Conservation (phyloP, 257 asterid species). For the Solanum habrochaites region DNA sequence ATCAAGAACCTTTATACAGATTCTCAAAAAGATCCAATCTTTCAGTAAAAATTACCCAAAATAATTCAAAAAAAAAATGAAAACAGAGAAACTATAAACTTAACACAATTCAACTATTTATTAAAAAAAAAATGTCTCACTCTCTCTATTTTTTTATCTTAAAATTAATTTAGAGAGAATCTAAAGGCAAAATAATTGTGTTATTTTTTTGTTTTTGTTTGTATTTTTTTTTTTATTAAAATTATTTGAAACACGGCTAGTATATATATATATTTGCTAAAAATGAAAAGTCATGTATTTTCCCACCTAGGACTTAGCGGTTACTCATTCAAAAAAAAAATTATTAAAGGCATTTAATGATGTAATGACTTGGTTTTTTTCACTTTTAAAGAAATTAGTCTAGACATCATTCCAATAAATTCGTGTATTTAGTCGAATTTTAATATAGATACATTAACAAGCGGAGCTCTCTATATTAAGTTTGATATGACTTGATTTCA, state of each 20-base stretch:
- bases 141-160: not conserved
- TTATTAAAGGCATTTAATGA: not conserved
- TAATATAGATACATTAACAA: accelerated
- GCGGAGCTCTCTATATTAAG: not conserved
- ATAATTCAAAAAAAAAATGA: not conserved
- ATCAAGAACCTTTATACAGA: not conserved
- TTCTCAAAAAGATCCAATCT: not conserved
- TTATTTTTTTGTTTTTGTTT: not conserved
- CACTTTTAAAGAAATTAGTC: not conserved
- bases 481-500: too few species aligned
- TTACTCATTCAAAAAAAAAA: not conserved
- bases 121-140: not conserved
- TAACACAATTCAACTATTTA: conserved; percentile 8
- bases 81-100: not conserved
- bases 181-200: not conserved
- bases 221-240: not conserved
- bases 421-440: not conserved
- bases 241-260: conserved; percentile 63
- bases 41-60: not conserved
- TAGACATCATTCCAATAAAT: not conserved
- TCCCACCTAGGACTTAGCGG: conserved; percentile 13
- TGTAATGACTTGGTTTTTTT: not conserved
- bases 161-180: not conserved
- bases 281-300: conserved; percentile 23
- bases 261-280: conserved; percentile 19